A percentile compares a stretch with the other conserved stretches of the same genome.
Conservation (phyloP, 495 filamentous ascomycete species). For the Penicillium paradoxum region DNA sequence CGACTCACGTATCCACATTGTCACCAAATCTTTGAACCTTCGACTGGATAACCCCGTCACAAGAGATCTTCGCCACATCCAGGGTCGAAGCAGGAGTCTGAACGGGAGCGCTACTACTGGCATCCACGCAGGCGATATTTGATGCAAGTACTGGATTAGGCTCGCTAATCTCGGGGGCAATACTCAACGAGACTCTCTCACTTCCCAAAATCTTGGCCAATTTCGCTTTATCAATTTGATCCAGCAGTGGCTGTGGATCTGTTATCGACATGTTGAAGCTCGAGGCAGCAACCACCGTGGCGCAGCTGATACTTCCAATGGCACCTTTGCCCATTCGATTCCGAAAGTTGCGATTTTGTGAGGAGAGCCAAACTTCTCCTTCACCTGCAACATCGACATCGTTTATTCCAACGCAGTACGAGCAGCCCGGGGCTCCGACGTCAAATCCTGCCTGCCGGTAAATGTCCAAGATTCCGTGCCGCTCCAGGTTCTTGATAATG, state of each 20-base stretch:
- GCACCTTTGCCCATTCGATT: constrained; percentile 46
- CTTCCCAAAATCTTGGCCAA: background rate
- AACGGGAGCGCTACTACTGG: background rate
- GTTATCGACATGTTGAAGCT: constrained; percentile 1
- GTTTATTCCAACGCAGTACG: constrained; percentile 44
- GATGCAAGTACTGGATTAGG: background rate
- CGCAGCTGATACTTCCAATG: background rate
- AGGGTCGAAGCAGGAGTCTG: background rate
- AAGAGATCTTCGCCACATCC: background rate
- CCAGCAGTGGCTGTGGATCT: constrained; percentile 1
- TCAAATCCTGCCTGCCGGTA: constrained; percentile 41
- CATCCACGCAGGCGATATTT: background rate
- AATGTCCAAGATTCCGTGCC: constrained; percentile 31
- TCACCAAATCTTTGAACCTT: background rate
- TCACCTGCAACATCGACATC: constrained; percentile 33
- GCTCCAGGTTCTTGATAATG: constrained; percentile 31
- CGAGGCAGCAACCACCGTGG: background rate
- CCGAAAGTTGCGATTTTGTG: constrained; percentile 45
- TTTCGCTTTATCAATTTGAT: background rate
- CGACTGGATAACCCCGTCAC: background rate
- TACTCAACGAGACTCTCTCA: background rate
- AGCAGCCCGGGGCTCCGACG: constrained; percentile 40
- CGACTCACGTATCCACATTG: background rate
- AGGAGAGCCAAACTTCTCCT: constrained; percentile 42
- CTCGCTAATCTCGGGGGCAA: constrained; percentile 2